phyloP scores from a whole-genome alignment of 2,329 filamentous ascomycete genomes.

The Colletotrichum australisinense region DNA sequence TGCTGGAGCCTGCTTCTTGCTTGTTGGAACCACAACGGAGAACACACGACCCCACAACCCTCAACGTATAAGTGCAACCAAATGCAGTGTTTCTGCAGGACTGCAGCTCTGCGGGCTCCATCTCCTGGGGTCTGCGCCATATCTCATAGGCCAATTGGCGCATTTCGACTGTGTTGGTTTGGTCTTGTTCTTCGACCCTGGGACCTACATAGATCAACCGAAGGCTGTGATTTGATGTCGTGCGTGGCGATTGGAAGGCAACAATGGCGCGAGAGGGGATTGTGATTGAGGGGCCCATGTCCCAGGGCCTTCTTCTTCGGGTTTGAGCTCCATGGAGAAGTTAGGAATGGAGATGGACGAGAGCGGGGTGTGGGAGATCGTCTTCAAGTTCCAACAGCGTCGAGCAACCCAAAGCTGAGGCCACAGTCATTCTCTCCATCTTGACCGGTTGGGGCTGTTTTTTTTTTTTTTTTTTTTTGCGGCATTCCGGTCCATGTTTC shows the following conservation, averaged over 20 bases:
- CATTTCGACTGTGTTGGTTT: constrained; percentile 25
- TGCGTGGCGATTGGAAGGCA: neutral
- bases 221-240: neutral
- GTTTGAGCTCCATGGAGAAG: neutral
- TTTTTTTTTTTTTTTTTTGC: neutral
- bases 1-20: neutral
- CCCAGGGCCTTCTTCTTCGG: neutral
- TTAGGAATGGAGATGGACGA: neutral
- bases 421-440: neutral
- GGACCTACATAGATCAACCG: neutral
- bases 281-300: neutral
- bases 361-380: neutral
- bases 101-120: constrained; percentile 10
- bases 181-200: neutral
- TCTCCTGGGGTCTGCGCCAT: neutral
- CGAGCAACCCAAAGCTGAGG: neutral
- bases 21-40: constrained; percentile 1
- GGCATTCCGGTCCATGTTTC: constrained; percentile 5
- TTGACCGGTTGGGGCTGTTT: neutral
- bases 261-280: neutral
- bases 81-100: constrained; percentile 29
- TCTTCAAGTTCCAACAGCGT: neutral
- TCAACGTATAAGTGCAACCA: neutral
- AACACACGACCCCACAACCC: neutral
- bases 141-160: constrained; percentile 8